phyloP scores from a whole-genome alignment of 768 basidiomycete genomes.

The Pleurotus ostreatus region DNA sequence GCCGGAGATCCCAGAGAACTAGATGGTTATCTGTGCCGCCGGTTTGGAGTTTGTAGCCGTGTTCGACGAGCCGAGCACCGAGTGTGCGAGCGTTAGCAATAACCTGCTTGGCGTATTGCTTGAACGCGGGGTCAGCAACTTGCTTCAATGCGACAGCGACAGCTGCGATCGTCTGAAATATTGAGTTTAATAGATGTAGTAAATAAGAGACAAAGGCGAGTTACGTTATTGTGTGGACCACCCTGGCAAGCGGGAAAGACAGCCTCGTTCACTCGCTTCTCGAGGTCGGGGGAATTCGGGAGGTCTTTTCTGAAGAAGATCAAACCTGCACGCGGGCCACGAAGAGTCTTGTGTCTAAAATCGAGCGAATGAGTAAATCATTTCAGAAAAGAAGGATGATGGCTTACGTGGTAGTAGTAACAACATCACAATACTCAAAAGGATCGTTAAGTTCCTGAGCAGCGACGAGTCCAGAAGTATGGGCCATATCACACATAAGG shows the following conservation, averaged over 20 bases:
- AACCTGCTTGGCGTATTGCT: conserved; percentile 91
- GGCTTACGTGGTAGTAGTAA: conserved; percentile 90
- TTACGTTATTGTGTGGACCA: conserved; percentile 96
- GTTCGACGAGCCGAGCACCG: conserved; percentile 60
- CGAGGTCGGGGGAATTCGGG: conserved; percentile 77
- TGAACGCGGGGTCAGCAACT: conserved; percentile 85
- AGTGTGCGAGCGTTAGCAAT: conserved; percentile 83
- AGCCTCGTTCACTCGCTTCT: conserved; percentile 96
- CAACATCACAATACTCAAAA: conserved; percentile 95
- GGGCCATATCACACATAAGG: conserved; percentile 96
- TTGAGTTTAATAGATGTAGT: background rate
- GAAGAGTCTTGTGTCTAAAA: conserved; percentile 91
- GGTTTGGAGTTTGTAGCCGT: conserved; percentile 96
- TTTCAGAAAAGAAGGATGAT: conserved; percentile 8
- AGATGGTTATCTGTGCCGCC: conserved; percentile 97
- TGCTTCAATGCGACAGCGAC: conserved; percentile 92
- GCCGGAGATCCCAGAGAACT: conserved; percentile 95
- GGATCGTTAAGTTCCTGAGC: conserved; percentile 87
- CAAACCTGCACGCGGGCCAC: conserved; percentile 95
- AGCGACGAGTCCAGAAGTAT: conserved; percentile 93
- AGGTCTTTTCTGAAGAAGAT: conserved; percentile 98
- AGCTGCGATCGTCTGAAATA: conserved; percentile 80
- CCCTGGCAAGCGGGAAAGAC: conserved; percentile 99
- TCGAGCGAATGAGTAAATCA: conserved; percentile 4
- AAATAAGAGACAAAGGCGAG: background rate